Conservation (phyloP, 2,329 filamentous ascomycete species). For the Bretziella fagacearum region DNA sequence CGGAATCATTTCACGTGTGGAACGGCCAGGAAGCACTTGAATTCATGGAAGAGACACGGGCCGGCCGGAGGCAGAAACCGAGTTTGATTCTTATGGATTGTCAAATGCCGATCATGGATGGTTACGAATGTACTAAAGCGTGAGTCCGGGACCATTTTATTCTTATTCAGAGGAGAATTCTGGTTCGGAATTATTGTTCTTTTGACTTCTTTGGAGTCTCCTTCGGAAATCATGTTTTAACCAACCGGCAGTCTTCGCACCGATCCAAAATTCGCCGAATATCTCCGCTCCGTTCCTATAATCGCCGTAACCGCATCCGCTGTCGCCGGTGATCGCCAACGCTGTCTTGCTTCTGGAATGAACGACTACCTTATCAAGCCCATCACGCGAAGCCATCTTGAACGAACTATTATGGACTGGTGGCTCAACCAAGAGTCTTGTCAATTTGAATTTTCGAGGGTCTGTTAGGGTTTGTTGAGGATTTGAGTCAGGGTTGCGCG, state of each 20-base stretch:
- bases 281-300: conserved; percentile 48
- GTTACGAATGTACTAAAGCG: conserved; percentile 59
- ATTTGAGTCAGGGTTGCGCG: too few species aligned
- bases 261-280: conserved; percentile 18
- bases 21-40: conserved; percentile 66
- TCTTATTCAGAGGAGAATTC: neutral
- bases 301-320: conserved; percentile 71
- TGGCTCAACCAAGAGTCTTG: too few species aligned
- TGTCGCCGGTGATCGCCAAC: conserved; percentile 60
- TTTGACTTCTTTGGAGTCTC: neutral
- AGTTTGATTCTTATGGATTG: conserved; percentile 68
- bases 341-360: conserved; percentile 58
- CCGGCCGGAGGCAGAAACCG: conserved; percentile 37
- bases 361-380: conserved; percentile 61
- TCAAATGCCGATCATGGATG: conserved; percentile 61
- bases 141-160: conserved; percentile 1
- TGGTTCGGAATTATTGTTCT: neutral
- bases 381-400: conserved; percentile 32
- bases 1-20: conserved; percentile 26
- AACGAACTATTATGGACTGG: conserved; percentile 10
- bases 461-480: too few species aligned
- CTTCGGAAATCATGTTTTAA: conserved; percentile 18
- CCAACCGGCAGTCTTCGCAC: conserved; percentile 36
- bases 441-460: too few species aligned
- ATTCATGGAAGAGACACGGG: conserved; percentile 42